Base-by-base conservation (phyloP, 2,329 filamentous ascomycete species). In the Aureobasidium leucospermi region DNA sequence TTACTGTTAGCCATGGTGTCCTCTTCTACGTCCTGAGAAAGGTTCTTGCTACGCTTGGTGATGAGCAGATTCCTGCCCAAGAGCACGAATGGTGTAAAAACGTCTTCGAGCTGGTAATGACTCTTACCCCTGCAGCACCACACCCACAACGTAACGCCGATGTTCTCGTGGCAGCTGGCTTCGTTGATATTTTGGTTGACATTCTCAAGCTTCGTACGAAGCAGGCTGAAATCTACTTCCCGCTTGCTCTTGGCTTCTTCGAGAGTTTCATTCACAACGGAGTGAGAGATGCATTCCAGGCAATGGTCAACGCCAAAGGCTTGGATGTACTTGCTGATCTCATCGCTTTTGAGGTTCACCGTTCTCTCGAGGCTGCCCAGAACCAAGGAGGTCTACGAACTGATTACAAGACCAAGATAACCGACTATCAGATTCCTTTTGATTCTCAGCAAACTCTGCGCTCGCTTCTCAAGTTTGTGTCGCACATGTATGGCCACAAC, bases 1-100 rank as follows among this genome's bases (percentile, higher is more conserved):
- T 95, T 58, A 96, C 93, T 66, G 93, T 97, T 39, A 97, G 96
- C 67, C 95, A 99, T 67, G 95, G 94, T 13, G 88, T 97, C 32
- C 80, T 99, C 46, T 87, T 97, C 65, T 97, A 96, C 68, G 83
- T 96, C 65, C 87, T 96, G 52, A 85, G 93, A 59, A 96, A 96
- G 73, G 89, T 91, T 9, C 89, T 97, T 60, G 86, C 87, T 16
- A 89, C 91, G 63, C 87, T 99, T 76, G 85, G 81, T 60, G 77
- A 77, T 16, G 83, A 87, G 59, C 75, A 78, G 61, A 62, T 82
- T 23, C 81, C 85, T 64, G 80, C 83, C 60, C 83, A 83, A n/a
- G 79, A 85, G 61, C 90, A 96, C 69, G 86, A 94, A 67, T 99
- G 93, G 92, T 87, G 93, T 19, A 89, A 94, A 66, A 87, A 89